Conservation (phyloP, 2,329 filamentous ascomycete genomes). For the Didymella sp. region DNA sequence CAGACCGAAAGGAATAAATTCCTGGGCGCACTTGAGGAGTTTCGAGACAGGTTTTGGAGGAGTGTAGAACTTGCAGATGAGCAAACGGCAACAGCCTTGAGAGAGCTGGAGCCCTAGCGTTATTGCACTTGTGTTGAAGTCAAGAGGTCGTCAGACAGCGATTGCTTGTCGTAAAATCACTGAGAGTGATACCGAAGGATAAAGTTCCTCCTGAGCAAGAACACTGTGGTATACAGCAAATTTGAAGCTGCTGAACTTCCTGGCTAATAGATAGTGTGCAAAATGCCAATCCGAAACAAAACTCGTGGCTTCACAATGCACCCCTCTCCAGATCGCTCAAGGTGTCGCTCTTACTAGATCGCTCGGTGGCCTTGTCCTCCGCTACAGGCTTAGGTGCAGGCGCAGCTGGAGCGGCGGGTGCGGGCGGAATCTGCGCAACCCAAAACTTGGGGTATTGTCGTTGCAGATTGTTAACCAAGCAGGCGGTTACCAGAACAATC, state of each 20-base stretch:
- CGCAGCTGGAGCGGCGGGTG: slow-evolving; percentile 23
- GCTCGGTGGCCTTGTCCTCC: slow-evolving; percentile 21
- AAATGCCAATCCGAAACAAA: not conserved
- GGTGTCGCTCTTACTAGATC: slow-evolving; percentile 20
- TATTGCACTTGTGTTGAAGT: not conserved
- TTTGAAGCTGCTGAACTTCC: not conserved
- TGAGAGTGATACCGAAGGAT: too few relatives aligned
- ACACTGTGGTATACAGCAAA: not conserved
- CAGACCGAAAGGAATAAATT: not conserved
- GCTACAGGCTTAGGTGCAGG: slow-evolving; percentile 20
- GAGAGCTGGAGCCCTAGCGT: not conserved
- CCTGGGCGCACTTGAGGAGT: not conserved
- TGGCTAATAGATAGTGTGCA: not conserved
- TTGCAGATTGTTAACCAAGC: slow-evolving; percentile 55
- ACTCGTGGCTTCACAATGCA: slow-evolving; percentile 3
- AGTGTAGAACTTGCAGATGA: not conserved
- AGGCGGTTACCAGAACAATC: slow-evolving; percentile 51
- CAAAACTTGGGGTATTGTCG: slow-evolving; percentile 56
- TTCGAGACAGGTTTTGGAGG: not conserved
- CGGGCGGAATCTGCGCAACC: slow-evolving; percentile 50
- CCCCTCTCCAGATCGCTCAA: slow-evolving; percentile 31
- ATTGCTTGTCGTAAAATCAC: too few relatives aligned
- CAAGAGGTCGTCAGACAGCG: not conserved
- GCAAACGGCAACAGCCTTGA: not conserved
- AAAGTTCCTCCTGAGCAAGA: too few relatives aligned